Evolutionary conservation across 164 flowering plant species (phyloP), one percentile per base, ranked within the genome.

Genomic region (Magnolia officinalis): DNA sequence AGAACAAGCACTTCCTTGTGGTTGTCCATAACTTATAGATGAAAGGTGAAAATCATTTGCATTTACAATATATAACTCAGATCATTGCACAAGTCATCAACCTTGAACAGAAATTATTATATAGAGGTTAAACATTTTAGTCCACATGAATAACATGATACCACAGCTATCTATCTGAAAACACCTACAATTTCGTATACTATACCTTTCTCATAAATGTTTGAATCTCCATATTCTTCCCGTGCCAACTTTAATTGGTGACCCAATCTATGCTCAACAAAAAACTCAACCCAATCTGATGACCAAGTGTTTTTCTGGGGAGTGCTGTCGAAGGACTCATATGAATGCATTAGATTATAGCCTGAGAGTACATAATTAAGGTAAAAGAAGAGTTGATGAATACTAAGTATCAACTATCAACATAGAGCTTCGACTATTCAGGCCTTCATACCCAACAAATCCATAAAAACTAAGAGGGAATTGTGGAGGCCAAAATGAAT

Each of bases 241-340:
- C 63, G 67, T 71, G 92, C 95, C 80, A 92, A 84, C 81, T 91
- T 85, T 50, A 96, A 83, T 81, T 94, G 99, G 86, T 89, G 94
- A 75, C 96, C 96, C 85, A 94, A 79, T 83, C 99, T 88, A 79
- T 93, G 91, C 87, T 89, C 95, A 49, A 89, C 90, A 66, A 86
- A 96, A 80, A 96, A 94, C 67, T 90, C 84, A 71, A 92, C 77
- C 99, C 98, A 96, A 72, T 96, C 91, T 31, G 96, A 84, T 58
- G 89, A 79, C 98, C 99, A 96, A 21, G 90, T 89, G 83, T 92
- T 94, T 79, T 89, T 91, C 87, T 96, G 99, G 31, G 98, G 96
- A 70, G 98, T 96, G 81, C 97, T 94, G 78, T 67, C 87, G 67
- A 70, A 49, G 13, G 23, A 67, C 6, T 29, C 19, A 70, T 21